phyloP scores from a whole-genome alignment of 768 basidiomycete genomes.

The Hygrocybe coccinea region DNA sequence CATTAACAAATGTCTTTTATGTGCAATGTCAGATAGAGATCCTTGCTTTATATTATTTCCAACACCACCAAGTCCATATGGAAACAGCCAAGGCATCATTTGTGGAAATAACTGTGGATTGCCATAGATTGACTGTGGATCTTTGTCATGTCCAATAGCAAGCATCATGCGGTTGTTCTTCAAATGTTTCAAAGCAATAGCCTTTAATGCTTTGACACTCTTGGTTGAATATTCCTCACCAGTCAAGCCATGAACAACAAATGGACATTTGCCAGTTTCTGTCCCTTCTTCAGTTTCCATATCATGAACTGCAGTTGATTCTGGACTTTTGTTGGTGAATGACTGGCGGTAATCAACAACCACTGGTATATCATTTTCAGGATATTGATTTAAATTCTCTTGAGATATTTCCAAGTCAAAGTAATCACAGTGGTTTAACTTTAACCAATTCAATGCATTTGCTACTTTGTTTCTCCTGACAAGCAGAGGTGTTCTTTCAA shows the following conservation, averaged over 20 bases:
- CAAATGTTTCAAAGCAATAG: conserved; percentile 15
- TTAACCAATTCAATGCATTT: background rate
- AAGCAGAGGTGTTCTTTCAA: conserved; percentile 19
- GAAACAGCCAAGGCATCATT: conserved; percentile 38
- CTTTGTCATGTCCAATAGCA: conserved; percentile 14
- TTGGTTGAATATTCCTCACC: conserved; percentile 13
- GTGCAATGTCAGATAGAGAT: conserved; percentile 13
- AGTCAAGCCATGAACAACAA: conserved; percentile 26
- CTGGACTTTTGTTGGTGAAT: conserved; percentile 4
- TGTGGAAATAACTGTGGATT: conserved; percentile 28
- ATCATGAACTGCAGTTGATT: conserved; percentile 14
- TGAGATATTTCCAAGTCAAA: conserved; percentile 19
- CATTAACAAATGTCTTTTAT: conserved; percentile 22
- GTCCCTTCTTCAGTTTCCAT: conserved; percentile 20
- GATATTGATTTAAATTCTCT: conserved; percentile 14
- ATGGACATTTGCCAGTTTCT: conserved; percentile 20
- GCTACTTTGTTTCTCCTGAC: conserved; percentile 20
- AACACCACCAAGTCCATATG: conserved; percentile 33
- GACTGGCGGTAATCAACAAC: conserved; percentile 11
- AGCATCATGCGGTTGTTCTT: conserved; percentile 15
- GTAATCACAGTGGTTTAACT: no score
- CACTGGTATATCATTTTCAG: conserved; percentile 11
- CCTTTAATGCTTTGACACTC: conserved; percentile 12
- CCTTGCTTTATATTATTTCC: conserved; percentile 10
- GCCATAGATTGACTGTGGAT: conserved; percentile 18